A percentile compares a stretch with the other conserved stretches of the same genome.
Conservation (phyloP, 1,139 yeast genomes). For the Geotrichum reessii region DNA sequence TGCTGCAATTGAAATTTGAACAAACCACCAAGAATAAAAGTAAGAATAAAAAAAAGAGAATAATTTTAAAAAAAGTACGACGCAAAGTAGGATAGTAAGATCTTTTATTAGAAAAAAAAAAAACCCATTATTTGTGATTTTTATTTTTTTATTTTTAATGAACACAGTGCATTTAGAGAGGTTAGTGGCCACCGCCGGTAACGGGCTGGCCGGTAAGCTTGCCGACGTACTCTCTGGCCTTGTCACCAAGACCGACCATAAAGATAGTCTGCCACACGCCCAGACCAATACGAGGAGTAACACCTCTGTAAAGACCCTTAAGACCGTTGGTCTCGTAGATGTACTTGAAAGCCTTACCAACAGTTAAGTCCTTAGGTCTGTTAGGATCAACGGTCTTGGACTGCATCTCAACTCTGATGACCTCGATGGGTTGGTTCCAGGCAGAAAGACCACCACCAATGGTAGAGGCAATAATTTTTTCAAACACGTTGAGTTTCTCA, state of each 20-base stretch:
- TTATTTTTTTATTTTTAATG: background rate
- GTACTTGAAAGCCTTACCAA: slow-evolving; percentile 71
- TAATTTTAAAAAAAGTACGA: background rate
- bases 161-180: background rate
- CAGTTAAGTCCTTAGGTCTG: slow-evolving; percentile 87
- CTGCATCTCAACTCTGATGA: slow-evolving; percentile 96
- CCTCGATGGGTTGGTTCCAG: slow-evolving; percentile 99
- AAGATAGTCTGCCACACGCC: slow-evolving; percentile 98
- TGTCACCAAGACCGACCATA: slow-evolving; percentile 98
- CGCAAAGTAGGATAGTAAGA: background rate
- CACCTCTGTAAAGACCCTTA: slow-evolving; percentile 92
- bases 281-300: slow-evolving; percentile 90
- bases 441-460: slow-evolving; percentile 97
- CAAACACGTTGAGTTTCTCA: slow-evolving; percentile 56
- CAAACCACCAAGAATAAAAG: too few relatives aligned
- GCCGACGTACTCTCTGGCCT: slow-evolving; percentile 63
- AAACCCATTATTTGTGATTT: background rate
- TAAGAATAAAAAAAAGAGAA: background rate
- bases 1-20: background rate
- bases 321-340: slow-evolving; percentile 78
- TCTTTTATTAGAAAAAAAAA: background rate
- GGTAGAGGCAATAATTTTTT: slow-evolving; percentile 77
- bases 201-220: slow-evolving; percentile 48
- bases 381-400: slow-evolving; percentile 87
- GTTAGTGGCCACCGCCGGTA: slow-evolving; percentile 13